Evolutionary conservation across 495 filamentous ascomycete species (phyloP).

Genomic region (Penicillium simplicissimum): DNA sequence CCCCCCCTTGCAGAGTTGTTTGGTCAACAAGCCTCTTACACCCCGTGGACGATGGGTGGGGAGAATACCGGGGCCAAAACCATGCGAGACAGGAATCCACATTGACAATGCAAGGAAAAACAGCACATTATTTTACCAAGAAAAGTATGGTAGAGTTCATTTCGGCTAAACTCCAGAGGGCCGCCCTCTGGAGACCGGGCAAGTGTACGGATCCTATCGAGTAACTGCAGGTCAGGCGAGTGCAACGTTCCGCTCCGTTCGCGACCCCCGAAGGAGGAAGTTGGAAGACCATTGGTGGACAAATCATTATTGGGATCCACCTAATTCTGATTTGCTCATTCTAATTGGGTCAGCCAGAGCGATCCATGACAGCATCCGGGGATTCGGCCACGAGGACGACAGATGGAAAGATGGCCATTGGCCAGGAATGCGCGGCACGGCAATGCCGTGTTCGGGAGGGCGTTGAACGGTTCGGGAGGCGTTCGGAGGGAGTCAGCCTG

Average conservation of each 20-base stretch:
- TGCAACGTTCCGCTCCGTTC: slow-evolving; percentile 25
- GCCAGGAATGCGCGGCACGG: not conserved
- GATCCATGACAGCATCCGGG: slow-evolving; percentile 27
- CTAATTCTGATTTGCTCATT: not conserved
- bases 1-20: not conserved
- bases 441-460: slow-evolving; percentile 21
- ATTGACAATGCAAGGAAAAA: not conserved
- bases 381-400: slow-evolving; percentile 25
- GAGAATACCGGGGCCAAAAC: slow-evolving; percentile 11
- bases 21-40: slow-evolving; percentile 2
- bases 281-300: slow-evolving; percentile 14
- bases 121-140: not conserved
- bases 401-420: not conserved
- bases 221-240: slow-evolving; percentile 7
- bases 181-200: not conserved
- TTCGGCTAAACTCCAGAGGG: slow-evolving; percentile 18
- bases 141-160: slow-evolving; percentile 6
- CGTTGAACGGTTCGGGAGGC: not conserved
- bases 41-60: slow-evolving; percentile 11
- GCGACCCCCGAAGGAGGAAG: slow-evolving; percentile 13
- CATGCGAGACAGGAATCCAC: slow-evolving; percentile 11
- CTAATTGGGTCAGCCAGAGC: slow-evolving; percentile 18
- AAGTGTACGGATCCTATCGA: slow-evolving; percentile 5
- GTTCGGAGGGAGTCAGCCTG: slow-evolving; percentile 4
- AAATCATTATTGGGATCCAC: not conserved